Conservation (phyloP, 2,329 filamentous ascomycete species). For the Teratosphaeria pseudoeucalypti region DNA sequence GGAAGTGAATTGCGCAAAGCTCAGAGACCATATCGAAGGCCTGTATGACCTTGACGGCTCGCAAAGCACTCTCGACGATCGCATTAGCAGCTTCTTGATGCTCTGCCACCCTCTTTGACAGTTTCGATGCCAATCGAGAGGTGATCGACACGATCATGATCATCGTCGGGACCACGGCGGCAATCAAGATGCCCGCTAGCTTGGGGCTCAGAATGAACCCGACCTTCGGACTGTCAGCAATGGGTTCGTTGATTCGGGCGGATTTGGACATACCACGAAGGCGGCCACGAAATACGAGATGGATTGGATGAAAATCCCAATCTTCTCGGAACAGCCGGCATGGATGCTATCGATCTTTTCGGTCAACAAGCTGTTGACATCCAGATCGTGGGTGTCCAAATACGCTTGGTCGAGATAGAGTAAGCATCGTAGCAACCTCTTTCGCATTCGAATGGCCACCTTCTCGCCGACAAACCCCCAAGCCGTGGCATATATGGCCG, state of each 20-base stretch:
- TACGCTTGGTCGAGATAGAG: conserved; percentile 43
- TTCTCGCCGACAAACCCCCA: conserved; percentile 43
- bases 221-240: conserved; percentile 14
- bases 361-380: conserved; percentile 37
- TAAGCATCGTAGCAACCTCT: conserved; percentile 36
- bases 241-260: neutral
- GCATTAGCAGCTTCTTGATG: conserved; percentile 33
- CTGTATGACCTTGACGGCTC: conserved; percentile 38
- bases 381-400: conserved; percentile 41
- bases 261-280: conserved; percentile 14
- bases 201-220: conserved; percentile 35
- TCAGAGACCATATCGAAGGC: conserved; percentile 36
- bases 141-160: conserved; percentile 32
- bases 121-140: conserved; percentile 31
- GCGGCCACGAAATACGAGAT: conserved; percentile 38
- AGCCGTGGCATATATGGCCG: conserved; percentile 39
- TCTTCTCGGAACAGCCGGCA: conserved; percentile 37
- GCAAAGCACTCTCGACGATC: conserved; percentile 36
- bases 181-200: conserved; percentile 34
- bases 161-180: conserved; percentile 41
- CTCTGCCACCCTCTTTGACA: conserved; percentile 28
- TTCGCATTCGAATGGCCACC: conserved; percentile 37
- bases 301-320: conserved; percentile 36
- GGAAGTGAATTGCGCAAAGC: conserved; percentile 29
- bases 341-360: conserved; percentile 38